phyloP scores from a whole-genome alignment of 345 rosid species.

The Bruguiera parviflora region DNA sequence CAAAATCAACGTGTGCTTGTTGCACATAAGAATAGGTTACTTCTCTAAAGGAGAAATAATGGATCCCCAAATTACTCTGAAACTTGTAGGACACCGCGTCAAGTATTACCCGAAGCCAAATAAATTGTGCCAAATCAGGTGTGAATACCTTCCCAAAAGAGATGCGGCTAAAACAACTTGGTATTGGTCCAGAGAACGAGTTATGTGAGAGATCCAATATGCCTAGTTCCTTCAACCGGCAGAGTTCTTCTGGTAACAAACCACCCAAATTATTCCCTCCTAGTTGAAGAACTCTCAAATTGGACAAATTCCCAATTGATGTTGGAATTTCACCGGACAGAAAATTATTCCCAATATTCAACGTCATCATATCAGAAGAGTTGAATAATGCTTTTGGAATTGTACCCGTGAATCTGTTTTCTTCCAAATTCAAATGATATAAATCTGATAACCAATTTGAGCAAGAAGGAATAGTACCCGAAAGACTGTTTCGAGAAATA shows the following conservation, averaged over 20 bases:
- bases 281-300: not conserved
- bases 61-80: too few relatives aligned
- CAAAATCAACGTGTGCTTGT: too few relatives aligned
- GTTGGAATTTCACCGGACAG: not conserved
- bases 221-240: not conserved
- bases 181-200: not conserved
- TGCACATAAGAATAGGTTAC: too few relatives aligned
- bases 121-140: not conserved
- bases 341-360: not conserved
- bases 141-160: not conserved
- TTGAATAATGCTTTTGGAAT: not conserved
- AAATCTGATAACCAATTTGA: not conserved
- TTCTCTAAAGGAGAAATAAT: accelerated
- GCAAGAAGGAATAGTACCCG: constrained; percentile 1
- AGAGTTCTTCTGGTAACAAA: not conserved
- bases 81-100: too few relatives aligned
- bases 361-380: not conserved
- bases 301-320: not conserved
- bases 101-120: accelerated
- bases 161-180: not conserved
- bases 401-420: not conserved
- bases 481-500: constrained; percentile 1
- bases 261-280: constrained; percentile 1
- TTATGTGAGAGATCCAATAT: constrained; percentile 8
- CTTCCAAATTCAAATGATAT: not conserved